These are phyloP conservation scores for Saccharomycopsis babjevae DNA, from an alignment of 805 yeast genomes.

Conservation along the genomic window DNA sequence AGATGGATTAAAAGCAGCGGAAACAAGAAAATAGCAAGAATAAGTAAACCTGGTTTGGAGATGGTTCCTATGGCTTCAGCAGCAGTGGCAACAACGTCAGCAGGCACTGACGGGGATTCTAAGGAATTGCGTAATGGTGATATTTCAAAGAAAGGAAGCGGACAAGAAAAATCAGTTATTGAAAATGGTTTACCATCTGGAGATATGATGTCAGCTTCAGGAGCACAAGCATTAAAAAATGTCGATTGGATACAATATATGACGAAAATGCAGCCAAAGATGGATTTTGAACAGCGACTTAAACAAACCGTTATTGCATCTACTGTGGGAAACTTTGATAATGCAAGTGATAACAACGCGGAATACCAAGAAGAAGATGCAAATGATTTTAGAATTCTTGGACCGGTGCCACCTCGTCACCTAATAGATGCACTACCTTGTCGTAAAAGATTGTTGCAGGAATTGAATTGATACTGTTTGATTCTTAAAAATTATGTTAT, in stretches of 20 bases:
- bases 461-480: not conserved
- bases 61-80: conserved; percentile 21
- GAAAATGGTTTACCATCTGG: not conserved
- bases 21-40: conserved; percentile 14
- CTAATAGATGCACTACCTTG: conserved; percentile 12
- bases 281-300: conserved; percentile 23
- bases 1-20: conserved; percentile 44
- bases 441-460: conserved; percentile 3
- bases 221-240: conserved; percentile 26
- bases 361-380: conserved; percentile 7
- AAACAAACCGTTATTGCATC: conserved; percentile 21
- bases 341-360: not conserved
- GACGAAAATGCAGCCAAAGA: conserved; percentile 28
- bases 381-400: conserved; percentile 8
- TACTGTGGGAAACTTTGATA: conserved; percentile 16
- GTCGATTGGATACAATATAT: conserved; percentile 31
- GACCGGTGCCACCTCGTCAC: conserved; percentile 16
- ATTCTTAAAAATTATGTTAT: no score
- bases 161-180: conserved; percentile 10
- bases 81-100: conserved; percentile 17
- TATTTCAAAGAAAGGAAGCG: not conserved
- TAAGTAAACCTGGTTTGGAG: conserved; percentile 21
- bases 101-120: conserved; percentile 23
- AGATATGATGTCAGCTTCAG: not conserved
- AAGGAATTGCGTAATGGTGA: conserved; percentile 20